Percentiles rank a stretch among this genome's conserved stretches.
phyloP scores from a whole-genome alignment of 108 stramenopile genomes.

The Skeletonema grethae region DNA sequence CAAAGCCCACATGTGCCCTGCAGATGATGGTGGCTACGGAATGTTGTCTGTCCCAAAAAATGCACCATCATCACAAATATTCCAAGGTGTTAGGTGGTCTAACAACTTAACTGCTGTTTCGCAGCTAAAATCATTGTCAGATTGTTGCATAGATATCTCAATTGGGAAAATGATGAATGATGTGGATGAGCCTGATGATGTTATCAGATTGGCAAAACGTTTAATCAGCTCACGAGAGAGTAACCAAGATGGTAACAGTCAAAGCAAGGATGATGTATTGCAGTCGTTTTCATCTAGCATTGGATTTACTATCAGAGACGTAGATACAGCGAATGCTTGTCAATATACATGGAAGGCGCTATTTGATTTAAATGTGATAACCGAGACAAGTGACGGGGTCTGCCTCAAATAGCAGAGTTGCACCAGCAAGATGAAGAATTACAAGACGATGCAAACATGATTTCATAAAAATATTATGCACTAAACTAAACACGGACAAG shows the following conservation, averaged over 20 bases:
- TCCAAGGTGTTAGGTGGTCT: conserved; percentile 72
- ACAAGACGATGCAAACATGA: too few relatives aligned
- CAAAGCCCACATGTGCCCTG: conserved; percentile 71
- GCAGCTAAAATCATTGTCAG: conserved; percentile 83
- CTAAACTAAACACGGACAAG: not conserved
- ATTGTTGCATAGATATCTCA: conserved; percentile 51
- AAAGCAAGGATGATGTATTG: not conserved
- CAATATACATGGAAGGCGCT: conserved; percentile 13
- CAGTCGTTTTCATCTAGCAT: not conserved
- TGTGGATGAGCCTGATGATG: conserved; percentile 81
- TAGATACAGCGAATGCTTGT: not conserved
- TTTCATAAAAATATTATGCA: not conserved
- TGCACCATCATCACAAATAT: conserved; percentile 49
- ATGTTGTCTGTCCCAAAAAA: conserved; percentile 71
- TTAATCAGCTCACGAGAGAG: not conserved
- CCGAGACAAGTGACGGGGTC: not conserved
- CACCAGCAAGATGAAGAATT: not conserved
- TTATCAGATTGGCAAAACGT: conserved; percentile 44
- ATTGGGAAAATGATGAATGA: conserved; percentile 77
- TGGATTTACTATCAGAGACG: not conserved
- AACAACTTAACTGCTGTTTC: conserved; percentile 73
- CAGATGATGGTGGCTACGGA: conserved; percentile 88
- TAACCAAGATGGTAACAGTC: not conserved
- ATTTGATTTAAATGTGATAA: conserved; percentile 11
- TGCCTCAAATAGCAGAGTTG: conserved; percentile 3